phyloP scores from a whole-genome alignment of 805 yeast species.

The Yamadazyma sp. region DNA sequence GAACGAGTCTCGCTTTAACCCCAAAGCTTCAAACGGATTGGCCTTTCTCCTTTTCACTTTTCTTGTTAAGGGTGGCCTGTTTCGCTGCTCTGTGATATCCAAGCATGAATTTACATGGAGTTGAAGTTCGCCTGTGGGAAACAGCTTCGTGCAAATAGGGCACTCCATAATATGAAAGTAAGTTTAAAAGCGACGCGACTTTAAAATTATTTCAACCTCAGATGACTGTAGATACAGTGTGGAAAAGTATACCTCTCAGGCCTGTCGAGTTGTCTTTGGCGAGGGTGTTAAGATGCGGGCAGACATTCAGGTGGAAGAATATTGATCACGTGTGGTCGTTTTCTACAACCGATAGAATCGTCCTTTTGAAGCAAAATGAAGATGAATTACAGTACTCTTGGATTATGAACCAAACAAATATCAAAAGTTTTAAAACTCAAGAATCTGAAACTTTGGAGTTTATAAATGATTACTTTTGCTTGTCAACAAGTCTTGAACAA shows the following conservation, averaged over 20 bases:
- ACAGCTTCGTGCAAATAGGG: conserved; percentile 35
- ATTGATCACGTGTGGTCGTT: conserved; percentile 66
- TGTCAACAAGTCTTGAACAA: conserved; percentile 51
- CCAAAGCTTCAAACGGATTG: conserved; percentile 34
- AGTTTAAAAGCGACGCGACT: conserved; percentile 7
- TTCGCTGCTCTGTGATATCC: conserved; percentile 26
- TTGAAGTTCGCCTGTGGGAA: conserved; percentile 29
- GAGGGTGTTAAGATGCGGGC: conserved; percentile 79
- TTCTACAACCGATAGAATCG: conserved; percentile 55
- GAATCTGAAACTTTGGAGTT: conserved; percentile 39
- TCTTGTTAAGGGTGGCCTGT: not conserved
- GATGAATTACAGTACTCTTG: conserved; percentile 50
- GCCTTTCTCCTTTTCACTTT: conserved; percentile 9
- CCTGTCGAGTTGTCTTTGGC: conserved; percentile 54
- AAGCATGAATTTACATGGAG: conserved; percentile 42
- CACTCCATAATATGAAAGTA: conserved; percentile 24
- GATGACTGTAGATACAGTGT: conserved; percentile 26
- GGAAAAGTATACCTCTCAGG: conserved; percentile 24
- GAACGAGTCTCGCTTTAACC: conserved; percentile 30
- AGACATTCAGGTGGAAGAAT: conserved; percentile 78
- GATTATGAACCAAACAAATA: conserved; percentile 24
- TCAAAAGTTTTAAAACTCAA: conserved; percentile 5
- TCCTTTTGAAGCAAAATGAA: conserved; percentile 64
- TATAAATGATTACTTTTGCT: conserved; percentile 68
- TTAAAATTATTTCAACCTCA: conserved; percentile 1